phyloP scores from a whole-genome alignment of 345 rosid genomes.

The Conringia planisiliqua region DNA sequence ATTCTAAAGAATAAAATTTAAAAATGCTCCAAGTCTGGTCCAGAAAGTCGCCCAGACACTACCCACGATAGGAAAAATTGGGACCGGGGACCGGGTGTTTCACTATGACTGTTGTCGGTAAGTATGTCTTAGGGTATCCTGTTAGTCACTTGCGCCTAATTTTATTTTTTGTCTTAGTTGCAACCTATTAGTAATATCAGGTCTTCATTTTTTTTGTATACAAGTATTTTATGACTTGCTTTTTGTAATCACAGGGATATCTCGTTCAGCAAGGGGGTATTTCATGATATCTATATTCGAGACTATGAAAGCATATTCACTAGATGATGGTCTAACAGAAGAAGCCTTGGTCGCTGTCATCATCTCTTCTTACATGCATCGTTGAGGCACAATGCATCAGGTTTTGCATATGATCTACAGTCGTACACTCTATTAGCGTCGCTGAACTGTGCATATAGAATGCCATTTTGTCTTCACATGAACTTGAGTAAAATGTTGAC shows the following conservation, averaged over 20 bases:
- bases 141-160: background rate
- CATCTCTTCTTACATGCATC: constrained; percentile 84
- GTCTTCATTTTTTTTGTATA: too few relatives aligned
- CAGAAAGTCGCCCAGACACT: too few relatives aligned
- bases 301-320: constrained; percentile 90
- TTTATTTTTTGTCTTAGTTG: background rate
- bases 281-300: constrained; percentile 69
- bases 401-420: constrained; percentile 35
- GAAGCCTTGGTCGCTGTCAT: constrained; percentile 90
- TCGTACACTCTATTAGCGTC: too few relatives aligned
- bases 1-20: too few relatives aligned
- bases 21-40: too few relatives aligned
- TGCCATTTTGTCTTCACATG: too few relatives aligned
- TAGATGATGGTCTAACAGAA: constrained; percentile 90
- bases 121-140: constrained; percentile 13
- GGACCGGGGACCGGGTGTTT: too few relatives aligned
- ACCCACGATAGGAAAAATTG: too few relatives aligned
- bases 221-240: too few relatives aligned
- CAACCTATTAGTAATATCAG: too few relatives aligned
- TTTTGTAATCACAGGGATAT: constrained; percentile 54
- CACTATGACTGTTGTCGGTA: constrained; percentile 97
- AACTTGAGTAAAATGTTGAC: background rate
- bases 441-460: too few relatives aligned
- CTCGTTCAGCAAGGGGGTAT: constrained; percentile 91
- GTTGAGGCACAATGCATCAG: constrained; percentile 72